phyloP scores from a whole-genome alignment of 2,329 filamentous ascomycete species.

The Leptographium lundbergii region DNA sequence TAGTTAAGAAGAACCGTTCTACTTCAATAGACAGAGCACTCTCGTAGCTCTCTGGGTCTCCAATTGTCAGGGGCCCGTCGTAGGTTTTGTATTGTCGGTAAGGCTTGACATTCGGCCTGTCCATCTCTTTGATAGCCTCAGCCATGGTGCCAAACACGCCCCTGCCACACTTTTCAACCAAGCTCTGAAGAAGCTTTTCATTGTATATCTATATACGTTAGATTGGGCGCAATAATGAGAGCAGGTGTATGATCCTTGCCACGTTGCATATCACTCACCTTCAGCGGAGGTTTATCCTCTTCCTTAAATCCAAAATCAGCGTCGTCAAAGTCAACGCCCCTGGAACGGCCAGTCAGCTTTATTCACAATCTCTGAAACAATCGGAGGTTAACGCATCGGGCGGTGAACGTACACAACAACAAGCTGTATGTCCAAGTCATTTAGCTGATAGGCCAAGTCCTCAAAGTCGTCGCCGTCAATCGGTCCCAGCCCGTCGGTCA shows the following conservation, averaged over 20 bases:
- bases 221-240: neutral
- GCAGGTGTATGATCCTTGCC: neutral
- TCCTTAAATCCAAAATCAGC: slow-evolving; percentile 82
- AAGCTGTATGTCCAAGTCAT: slow-evolving; percentile 64
- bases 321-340: slow-evolving; percentile 90
- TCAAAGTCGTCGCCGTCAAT: slow-evolving; percentile 62
- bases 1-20: slow-evolving; percentile 81
- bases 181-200: slow-evolving; percentile 51
- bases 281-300: slow-evolving; percentile 62
- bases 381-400: neutral
- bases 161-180: slow-evolving; percentile 54
- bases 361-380: neutral
- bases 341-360: slow-evolving; percentile 19
- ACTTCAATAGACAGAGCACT: slow-evolving; percentile 72
- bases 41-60: slow-evolving; percentile 60
- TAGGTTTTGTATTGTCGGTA: slow-evolving; percentile 68
- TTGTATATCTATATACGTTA: slow-evolving; percentile 43
- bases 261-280: slow-evolving; percentile 33
- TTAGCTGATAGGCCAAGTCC: slow-evolving; percentile 61
- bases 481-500: slow-evolving; percentile 66
- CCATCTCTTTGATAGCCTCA: slow-evolving; percentile 70
- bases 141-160: slow-evolving; percentile 74
- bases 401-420: slow-evolving; percentile 53
- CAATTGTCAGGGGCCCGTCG: slow-evolving; percentile 67
- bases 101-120: slow-evolving; percentile 62